These are phyloP conservation scores for Boletus patriciae DNA, from an alignment of 768 basidiomycete species.

Conservation along the genomic window DNA sequence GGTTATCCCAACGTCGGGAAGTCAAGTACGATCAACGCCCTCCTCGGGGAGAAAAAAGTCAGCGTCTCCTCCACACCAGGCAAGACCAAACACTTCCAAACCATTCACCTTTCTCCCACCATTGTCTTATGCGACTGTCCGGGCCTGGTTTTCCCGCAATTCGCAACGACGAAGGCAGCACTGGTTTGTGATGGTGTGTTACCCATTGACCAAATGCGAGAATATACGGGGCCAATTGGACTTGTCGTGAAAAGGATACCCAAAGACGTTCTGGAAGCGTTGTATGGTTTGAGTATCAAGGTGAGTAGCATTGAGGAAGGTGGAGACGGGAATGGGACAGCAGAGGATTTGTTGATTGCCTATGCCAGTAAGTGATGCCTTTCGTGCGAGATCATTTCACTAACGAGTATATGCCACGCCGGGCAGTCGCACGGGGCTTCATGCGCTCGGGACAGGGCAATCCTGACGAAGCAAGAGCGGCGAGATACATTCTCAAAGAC, in stretches of 20 bases:
- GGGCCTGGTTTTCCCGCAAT: constrained; percentile 97
- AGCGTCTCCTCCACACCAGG: constrained; percentile 98
- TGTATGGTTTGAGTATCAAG: constrained; percentile 82
- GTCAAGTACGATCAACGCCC: constrained; percentile 95
- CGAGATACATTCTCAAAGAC: constrained; percentile 92
- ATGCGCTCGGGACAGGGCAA: constrained; percentile 93
- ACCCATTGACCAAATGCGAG: constrained; percentile 96
- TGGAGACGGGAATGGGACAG: constrained; percentile 70
- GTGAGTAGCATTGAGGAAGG: constrained; percentile 72
- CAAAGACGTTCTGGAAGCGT: constrained; percentile 80
- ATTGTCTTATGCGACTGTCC: constrained; percentile 96
- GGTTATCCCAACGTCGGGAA: constrained; percentile 99
- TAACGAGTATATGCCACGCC: constrained; percentile 15
- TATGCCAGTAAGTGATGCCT: constrained; percentile 79
- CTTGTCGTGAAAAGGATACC: constrained; percentile 80
- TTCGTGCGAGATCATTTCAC: neutral
- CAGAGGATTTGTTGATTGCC: constrained; percentile 79
- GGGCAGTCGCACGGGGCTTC: constrained; percentile 86
- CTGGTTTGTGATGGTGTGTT: constrained; percentile 95
- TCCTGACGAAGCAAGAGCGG: constrained; percentile 93
- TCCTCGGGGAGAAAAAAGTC: constrained; percentile 95
- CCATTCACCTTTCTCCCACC: constrained; percentile 85
- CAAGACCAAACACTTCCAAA: constrained; percentile 99
- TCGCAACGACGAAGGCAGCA: constrained; percentile 94
- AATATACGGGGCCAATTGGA: constrained; percentile 82